Base-by-base conservation (phyloP, 1,139 yeast genomes). In the Candida sanyaensis region DNA sequence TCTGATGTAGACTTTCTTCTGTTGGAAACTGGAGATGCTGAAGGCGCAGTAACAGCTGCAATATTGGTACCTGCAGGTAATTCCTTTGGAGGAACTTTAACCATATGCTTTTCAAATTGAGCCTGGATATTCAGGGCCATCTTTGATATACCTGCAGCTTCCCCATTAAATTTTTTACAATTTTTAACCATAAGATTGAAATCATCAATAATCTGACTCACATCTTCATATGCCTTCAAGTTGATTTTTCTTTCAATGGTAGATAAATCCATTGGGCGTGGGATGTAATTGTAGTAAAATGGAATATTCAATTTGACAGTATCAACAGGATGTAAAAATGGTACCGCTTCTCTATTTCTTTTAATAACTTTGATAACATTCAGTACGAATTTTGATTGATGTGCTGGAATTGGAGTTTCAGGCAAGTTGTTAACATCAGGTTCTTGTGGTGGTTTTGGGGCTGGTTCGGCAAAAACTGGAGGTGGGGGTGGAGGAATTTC, bases 111-210 rank as follows among this genome's bases (percentile, higher is more conserved):
- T 64, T 89, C 96, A 64, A 93, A 95, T 57, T 93, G 87, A 2
- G 95, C 93, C 67, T 90, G 95, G 48, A 93, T 81, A 63, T 87
- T 88, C 59, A 84, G 80, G 17, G 90, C 98, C 98, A 93, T 93
- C 63, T 84, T 87, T 1, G 98, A 82, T 54, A 93, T 92, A 24
- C 83, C 81, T 1, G 97, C 80, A 37, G 84, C 83, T 49, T 81
- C 83, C 41, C 99, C 99, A 64, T 93, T 93, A 66, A 93, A 93
- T 51, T 78, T 78, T 44, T 78, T 74, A 69, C 97, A 91, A 71
- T 95, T 93, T 29, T 69, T 66, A 27, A 93, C 93, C 84, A 93
- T 89, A 55, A 89, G 72, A 58, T 89, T 85, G 69, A 93, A 89
- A 68, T 95, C 99, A 12, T 80, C 86, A 29, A 78, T 79, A 45